Percentiles rank a stretch among this genome's conserved stretches.
phyloP scores from a whole-genome alignment of 371 early-diverging fungal species.

The Cokeromyces recurvatus region DNA sequence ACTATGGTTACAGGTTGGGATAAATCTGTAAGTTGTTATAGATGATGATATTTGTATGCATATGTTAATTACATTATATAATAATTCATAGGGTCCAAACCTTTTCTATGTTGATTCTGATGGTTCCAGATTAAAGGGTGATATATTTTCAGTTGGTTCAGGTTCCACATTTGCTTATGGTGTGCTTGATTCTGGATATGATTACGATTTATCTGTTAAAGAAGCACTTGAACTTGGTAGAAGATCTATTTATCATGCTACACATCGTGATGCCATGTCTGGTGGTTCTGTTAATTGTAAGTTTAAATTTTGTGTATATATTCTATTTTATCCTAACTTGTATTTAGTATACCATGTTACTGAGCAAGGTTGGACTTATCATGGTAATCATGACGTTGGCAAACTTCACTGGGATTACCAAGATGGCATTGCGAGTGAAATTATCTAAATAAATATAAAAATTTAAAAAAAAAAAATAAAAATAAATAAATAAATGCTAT shows the following conservation, averaged over 20 bases:
- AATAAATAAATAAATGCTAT: not conserved
- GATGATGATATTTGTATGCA: not conserved
- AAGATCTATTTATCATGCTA: constrained; percentile 98
- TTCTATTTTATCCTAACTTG: too few relatives aligned
- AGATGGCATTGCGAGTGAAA: constrained; percentile 39
- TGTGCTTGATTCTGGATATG: constrained; percentile 93
- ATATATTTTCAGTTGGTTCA: constrained; percentile 97
- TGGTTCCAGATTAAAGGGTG: constrained; percentile 90
- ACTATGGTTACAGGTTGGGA: constrained; percentile 99
- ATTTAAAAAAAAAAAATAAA: not conserved
- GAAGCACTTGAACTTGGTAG: constrained; percentile 97
- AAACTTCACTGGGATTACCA: constrained; percentile 81
- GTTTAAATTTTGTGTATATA: too few relatives aligned
- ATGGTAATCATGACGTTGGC: constrained; percentile 83
- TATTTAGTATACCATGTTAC: constrained; percentile 93
- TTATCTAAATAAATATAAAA: constrained; percentile 3
- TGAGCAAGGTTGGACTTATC: constrained; percentile 88
- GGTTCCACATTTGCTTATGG: constrained; percentile 98
- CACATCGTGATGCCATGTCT: constrained; percentile 97
- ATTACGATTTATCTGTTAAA: constrained; percentile 81
- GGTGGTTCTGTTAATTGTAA: constrained; percentile 95
- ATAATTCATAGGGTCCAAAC: constrained; percentile 79
- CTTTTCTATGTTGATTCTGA: constrained; percentile 99
- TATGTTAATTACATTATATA: too few relatives aligned
- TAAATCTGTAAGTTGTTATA: constrained; percentile 58